A percentile compares a stretch with the other conserved stretches of the same genome.
phyloP scores from a whole-genome alignment of 2,329 filamentous ascomycete genomes.

The Bipolaris cookei region DNA sequence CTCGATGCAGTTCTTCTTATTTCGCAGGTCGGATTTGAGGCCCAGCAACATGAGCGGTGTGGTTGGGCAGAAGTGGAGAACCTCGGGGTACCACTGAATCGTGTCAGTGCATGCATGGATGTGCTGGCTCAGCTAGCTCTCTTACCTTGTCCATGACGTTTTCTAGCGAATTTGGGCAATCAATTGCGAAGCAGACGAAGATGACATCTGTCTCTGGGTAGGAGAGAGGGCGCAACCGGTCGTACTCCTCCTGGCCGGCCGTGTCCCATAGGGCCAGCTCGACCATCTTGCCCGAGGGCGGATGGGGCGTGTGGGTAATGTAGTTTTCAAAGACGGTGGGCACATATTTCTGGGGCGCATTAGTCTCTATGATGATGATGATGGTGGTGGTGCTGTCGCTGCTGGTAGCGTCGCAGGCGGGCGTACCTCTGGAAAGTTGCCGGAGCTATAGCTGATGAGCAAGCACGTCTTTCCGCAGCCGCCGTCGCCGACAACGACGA shows the following conservation, averaged over 20 bases:
- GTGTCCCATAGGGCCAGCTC: slow-evolving; percentile 99
- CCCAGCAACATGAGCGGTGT: slow-evolving; percentile 95
- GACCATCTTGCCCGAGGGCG: slow-evolving; percentile 86
- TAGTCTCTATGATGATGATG: not conserved
- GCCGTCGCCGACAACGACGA: slow-evolving; percentile 96
- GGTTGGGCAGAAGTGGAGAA: slow-evolving; percentile 97
- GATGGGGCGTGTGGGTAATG: slow-evolving; percentile 94
- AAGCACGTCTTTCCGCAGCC: slow-evolving; percentile 99
- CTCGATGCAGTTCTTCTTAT: slow-evolving; percentile 96
- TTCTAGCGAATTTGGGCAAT: slow-evolving; percentile 96
- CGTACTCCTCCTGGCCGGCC: slow-evolving; percentile 97
- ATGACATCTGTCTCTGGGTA: slow-evolving; percentile 98
- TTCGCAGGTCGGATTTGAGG: slow-evolving; percentile 93
- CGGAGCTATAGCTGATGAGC: slow-evolving; percentile 97
- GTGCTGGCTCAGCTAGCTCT: not conserved
- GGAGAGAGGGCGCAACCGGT: slow-evolving; percentile 90
- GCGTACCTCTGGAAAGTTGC: slow-evolving; percentile 94
- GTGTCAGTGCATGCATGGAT: slow-evolving; percentile 34
- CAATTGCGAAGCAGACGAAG: slow-evolving; percentile 98
- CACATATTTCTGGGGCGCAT: slow-evolving; percentile 86
- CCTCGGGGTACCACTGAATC: slow-evolving; percentile 96
- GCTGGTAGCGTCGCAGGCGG: not conserved
- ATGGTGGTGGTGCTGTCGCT: not conserved
- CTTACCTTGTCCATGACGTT: slow-evolving; percentile 98
- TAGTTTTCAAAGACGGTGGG: slow-evolving; percentile 99